Evolutionary conservation across 2,329 filamentous ascomycete species (phyloP).

Genomic region (Colletotrichum gigasporum): DNA sequence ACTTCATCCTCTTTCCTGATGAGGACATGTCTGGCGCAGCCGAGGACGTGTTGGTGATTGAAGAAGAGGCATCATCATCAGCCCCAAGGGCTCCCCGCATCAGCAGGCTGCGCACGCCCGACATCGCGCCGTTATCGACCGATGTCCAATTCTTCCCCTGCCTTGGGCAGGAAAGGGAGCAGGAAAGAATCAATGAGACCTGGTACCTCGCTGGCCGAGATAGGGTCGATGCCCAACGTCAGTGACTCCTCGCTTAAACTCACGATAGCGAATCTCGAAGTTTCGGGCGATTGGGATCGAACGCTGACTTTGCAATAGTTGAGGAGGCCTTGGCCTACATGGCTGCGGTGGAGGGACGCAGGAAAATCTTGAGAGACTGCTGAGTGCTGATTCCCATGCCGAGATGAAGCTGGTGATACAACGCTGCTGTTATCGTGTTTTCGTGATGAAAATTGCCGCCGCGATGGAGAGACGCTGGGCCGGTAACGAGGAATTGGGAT

Average conservation of each 20-base stretch:
- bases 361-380: neutral
- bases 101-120: slow-evolving; percentile 26
- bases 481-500: too few relatives aligned
- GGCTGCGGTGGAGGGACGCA: neutral
- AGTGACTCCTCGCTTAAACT: neutral
- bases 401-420: neutral
- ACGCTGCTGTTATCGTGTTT: neutral
- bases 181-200: slow-evolving; percentile 26
- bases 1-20: slow-evolving; percentile 19
- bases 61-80: neutral
- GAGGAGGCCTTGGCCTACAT: slow-evolving; percentile 29
- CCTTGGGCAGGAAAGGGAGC: slow-evolving; percentile 15
- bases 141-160: slow-evolving; percentile 31
- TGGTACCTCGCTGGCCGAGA: slow-evolving; percentile 28
- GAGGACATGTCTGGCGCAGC: neutral
- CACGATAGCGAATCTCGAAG: neutral
- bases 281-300: neutral
- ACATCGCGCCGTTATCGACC: slow-evolving; percentile 26
- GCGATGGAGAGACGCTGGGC: neutral
- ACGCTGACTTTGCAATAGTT: slow-evolving; percentile 22
- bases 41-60: neutral
- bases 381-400: too few relatives aligned
- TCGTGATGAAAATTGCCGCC: neutral
- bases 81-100: slow-evolving; percentile 18
- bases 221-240: slow-evolving; percentile 17